A percentile compares a stretch with the other conserved stretches of the same genome.
Evolutionary conservation across 106 monocot species (phyloP).

Genomic region (Narthecium ossifragum): DNA sequence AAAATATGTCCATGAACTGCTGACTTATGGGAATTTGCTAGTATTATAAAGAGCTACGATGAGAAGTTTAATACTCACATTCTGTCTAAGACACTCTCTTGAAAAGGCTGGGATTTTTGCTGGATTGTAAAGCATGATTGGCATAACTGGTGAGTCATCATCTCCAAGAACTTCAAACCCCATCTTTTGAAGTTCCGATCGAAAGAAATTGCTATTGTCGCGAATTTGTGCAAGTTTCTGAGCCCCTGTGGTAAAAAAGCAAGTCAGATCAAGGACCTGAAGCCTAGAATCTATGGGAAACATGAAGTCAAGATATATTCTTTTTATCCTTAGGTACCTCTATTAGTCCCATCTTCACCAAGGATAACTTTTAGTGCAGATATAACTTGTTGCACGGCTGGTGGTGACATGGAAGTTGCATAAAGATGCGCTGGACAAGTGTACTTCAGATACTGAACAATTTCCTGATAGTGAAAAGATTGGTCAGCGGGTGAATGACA

Average conservation of each 20-base stretch:
- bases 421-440: conserved; percentile 77
- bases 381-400: conserved; percentile 77
- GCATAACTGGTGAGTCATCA: conserved; percentile 79
- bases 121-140: conserved; percentile 86
- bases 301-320: no score
- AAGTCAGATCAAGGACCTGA: no score
- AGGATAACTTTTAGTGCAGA: conserved; percentile 70
- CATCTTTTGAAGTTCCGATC: conserved; percentile 79
- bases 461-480: conserved; percentile 45
- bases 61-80: conserved; percentile 28
- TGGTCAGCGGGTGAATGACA: no score
- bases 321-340: conserved; percentile 29
- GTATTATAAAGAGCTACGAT: not conserved
- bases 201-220: conserved; percentile 83
- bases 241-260: conserved; percentile 35
- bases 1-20: no score
- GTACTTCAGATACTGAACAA: conserved; percentile 57
- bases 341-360: conserved; percentile 75
- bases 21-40: no score
- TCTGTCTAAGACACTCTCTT: conserved; percentile 65
- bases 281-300: not conserved
- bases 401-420: conserved; percentile 84
- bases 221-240: conserved; percentile 68
- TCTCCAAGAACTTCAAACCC: conserved; percentile 85
- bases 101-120: conserved; percentile 82